Base-by-base conservation (phyloP, 2,329 filamentous ascomycete species). In the Emericellopsis atlantica region DNA sequence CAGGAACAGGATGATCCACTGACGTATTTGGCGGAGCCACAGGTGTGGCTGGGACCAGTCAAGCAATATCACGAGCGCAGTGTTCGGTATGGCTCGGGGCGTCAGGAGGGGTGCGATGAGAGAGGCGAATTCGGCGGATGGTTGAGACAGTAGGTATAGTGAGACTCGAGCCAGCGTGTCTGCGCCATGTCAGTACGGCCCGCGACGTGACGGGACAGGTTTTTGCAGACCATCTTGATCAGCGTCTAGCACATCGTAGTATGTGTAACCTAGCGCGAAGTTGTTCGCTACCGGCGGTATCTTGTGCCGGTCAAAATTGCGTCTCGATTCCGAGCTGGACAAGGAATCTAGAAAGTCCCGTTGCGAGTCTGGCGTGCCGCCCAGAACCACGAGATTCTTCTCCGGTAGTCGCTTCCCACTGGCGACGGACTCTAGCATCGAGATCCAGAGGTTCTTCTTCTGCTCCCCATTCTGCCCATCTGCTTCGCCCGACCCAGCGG, bases 1-100 rank as follows among this genome's bases (percentile, higher is more conserved):
- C 44, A 83, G 79, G 48, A 98, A 67, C 23, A 96, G 72, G 36
- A 87, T 73, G 45, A 96, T 79, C 92, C 92, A 98, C 56, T 84
- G 83, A 54, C 86, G 76, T 43, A 98, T 67, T 60, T 95, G 83
- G 44, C 86, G 77, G 55, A 95, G 74, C 87, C 93, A 98, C 46
- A 79, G 70, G 79, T 92, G 95, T 12, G 92, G 92, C 55, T 92
- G 79, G 44, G 84, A 82, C 92, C 92, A 98, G 65, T 95, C 89
- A 35, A 98, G 72, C n/a, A 98, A 68, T 52, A 98, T 79, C 46
- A 94, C 84, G 47, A 96, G 75, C 45, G 94, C 73, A 37, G 85
- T 94, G 58, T 94, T 83, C 24, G 85, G 81, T 55, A 95, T 83
- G 6, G 86, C 81, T 59, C 85, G 76, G 35, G 85, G 80, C 15